Percentiles rank a stretch among this genome's conserved stretches.
phyloP scores from a whole-genome alignment of 2,329 filamentous ascomycete genomes.

The Botrytis fragariae region DNA sequence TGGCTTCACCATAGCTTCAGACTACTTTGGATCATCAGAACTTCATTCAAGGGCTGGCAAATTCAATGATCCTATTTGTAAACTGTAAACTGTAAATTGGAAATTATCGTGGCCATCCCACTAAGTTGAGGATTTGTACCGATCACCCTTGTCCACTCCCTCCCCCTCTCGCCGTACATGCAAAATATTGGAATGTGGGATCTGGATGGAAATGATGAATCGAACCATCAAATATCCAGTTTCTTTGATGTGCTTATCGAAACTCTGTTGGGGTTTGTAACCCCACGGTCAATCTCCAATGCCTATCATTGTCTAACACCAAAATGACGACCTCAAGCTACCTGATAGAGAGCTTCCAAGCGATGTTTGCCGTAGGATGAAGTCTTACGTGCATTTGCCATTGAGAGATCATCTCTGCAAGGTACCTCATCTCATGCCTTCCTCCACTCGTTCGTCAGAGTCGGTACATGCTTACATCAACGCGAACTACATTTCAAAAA shows the following conservation, averaged over 20 bases:
- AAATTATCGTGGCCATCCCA: background rate
- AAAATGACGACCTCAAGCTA: background rate
- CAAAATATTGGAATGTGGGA: background rate
- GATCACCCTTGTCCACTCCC: background rate
- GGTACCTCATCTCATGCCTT: background rate
- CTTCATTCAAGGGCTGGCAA: background rate
- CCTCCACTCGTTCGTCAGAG: background rate
- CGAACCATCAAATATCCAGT: background rate
- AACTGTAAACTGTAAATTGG: background rate
- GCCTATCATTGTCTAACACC: background rate
- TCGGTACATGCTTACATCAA: background rate
- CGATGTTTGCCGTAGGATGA: slow-evolving; percentile 10
- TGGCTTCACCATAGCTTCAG: background rate
- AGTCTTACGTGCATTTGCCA: slow-evolving; percentile 8
- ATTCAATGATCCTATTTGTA: background rate
- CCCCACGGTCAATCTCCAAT: background rate
- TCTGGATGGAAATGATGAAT: background rate
- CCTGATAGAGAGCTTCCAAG: background rate
- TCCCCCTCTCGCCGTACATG: background rate
- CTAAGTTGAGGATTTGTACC: background rate
- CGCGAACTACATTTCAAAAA: background rate
- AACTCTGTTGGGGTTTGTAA: background rate
- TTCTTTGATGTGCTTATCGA: background rate
- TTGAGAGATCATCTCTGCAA: slow-evolving; percentile 3
- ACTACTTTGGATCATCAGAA: background rate